phyloP scores from a whole-genome alignment of 352 stramenopile genomes.

The Pythium coloratum region DNA sequence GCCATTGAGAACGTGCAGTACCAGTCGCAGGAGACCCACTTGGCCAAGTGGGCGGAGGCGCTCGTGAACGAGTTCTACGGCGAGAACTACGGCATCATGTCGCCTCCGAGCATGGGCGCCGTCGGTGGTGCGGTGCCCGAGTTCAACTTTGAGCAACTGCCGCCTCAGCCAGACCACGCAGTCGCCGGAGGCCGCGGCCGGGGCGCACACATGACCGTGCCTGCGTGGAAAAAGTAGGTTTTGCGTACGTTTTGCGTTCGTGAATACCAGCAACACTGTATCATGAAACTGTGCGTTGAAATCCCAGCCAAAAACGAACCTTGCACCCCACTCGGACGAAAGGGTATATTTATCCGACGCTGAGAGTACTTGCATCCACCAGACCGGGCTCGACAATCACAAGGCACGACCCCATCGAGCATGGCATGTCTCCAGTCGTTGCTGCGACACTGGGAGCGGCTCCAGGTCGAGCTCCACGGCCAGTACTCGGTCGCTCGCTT shows the following conservation, averaged over 20 bases:
- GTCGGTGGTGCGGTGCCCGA: slow-evolving; percentile 24
- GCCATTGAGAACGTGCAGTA: slow-evolving; percentile 80
- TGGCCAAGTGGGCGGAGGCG: slow-evolving; percentile 60
- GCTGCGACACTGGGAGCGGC: not conserved
- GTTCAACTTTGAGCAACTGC: slow-evolving; percentile 30
- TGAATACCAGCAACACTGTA: too few relatives aligned
- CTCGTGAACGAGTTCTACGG: slow-evolving; percentile 87
- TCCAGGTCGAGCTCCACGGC: not conserved
- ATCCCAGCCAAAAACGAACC: too few relatives aligned
- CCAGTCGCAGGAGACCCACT: slow-evolving; percentile 54
- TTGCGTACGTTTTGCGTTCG: not conserved
- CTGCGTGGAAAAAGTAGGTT: slow-evolving; percentile 64
- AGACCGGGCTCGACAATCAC: too few relatives aligned
- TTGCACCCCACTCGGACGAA: too few relatives aligned
- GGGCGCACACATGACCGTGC: slow-evolving; percentile 66
- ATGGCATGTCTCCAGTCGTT: too few relatives aligned
- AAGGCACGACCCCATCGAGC: too few relatives aligned
- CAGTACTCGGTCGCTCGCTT: not conserved
- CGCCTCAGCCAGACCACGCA: slow-evolving; percentile 10
- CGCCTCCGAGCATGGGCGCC: slow-evolving; percentile 39
- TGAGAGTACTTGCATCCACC: too few relatives aligned
- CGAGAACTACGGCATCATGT: slow-evolving; percentile 79
- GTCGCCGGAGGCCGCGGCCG: slow-evolving; percentile 46
- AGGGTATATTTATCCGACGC: too few relatives aligned
- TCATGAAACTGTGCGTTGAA: too few relatives aligned